A percentile compares a stretch with the other conserved stretches of the same genome.
These are phyloP conservation scores for Rutstroemia sp. DNA, from an alignment of 2,329 filamentous ascomycete species.

Conservation along the genomic window DNA sequence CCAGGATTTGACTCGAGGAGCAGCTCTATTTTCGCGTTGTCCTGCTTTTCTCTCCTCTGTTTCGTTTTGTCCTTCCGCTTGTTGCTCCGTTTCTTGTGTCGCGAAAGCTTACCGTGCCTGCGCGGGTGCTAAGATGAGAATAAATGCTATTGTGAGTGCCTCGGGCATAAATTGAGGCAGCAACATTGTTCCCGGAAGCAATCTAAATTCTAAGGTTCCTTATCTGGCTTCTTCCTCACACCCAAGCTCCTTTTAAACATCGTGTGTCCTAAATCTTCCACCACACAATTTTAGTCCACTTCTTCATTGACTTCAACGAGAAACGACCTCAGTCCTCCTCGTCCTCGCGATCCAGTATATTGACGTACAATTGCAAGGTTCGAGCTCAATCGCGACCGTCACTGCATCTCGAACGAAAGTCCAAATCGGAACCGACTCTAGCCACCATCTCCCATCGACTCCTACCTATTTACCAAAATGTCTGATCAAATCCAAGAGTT, in stretches of 20 bases:
- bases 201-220: background rate
- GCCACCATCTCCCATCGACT: background rate
- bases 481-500: slow-evolving; percentile 52
- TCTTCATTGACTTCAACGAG: too few relatives aligned
- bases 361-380: too few relatives aligned
- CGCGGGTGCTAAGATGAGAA: too few relatives aligned
- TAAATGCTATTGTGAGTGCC: background rate
- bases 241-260: background rate
- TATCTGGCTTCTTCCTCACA: background rate
- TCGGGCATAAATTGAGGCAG: background rate
- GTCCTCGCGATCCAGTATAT: too few relatives aligned
- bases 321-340: too few relatives aligned
- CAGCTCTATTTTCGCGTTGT: background rate
- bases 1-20: background rate
- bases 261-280: background rate
- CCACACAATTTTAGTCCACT: background rate
- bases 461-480: slow-evolving; percentile 28
- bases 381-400: background rate
- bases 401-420: background rate
- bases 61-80: background rate
- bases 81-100: background rate
- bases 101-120: background rate
- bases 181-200: background rate
- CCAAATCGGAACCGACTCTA: background rate
- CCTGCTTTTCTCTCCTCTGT: background rate